A percentile compares a stretch with the other conserved stretches of the same genome.
Evolutionary conservation across 2,329 filamentous ascomycete genomes (phyloP).

Genomic region (Neobulgaria alba): DNA sequence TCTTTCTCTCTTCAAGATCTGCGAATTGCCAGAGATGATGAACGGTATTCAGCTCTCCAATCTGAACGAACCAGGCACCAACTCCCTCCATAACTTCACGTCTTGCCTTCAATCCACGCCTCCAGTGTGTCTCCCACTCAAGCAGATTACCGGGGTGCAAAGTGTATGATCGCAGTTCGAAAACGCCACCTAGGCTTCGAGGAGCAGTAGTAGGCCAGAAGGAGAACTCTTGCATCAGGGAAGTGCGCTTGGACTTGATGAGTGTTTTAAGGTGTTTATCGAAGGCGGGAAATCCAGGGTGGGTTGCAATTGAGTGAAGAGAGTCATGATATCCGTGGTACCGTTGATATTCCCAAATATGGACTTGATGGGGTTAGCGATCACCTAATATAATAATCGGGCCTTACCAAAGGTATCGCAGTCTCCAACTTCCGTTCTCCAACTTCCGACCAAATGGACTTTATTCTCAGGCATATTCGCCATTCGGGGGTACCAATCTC

Average conservation of each 20-base stretch:
- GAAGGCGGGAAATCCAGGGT: conserved; percentile 78
- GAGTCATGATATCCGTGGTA: conserved; percentile 95
- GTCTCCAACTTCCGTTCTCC: conserved; percentile 95
- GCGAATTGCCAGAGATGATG: conserved; percentile 99
- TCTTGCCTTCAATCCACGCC: conserved; percentile 79
- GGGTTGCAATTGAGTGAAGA: conserved; percentile 71
- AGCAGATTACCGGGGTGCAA: conserved; percentile 91
- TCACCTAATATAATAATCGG: conserved; percentile 3
- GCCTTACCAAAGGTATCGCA: conserved; percentile 86
- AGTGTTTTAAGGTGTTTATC: conserved; percentile 78
- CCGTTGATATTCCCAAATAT: conserved; percentile 99
- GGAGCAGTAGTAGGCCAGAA: conserved; percentile 97
- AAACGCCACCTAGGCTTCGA: conserved; percentile 81
- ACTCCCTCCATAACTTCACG: conserved; percentile 98
- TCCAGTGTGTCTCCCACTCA: conserved; percentile 99
- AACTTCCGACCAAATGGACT: conserved; percentile 93
- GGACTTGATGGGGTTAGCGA: conserved; percentile 54
- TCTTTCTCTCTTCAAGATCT: conserved; percentile 86
- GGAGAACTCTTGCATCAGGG: conserved; percentile 98
- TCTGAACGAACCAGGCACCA: conserved; percentile 97
- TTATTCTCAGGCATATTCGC: conserved; percentile 79
- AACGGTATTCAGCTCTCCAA: conserved; percentile 94
- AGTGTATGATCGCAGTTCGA: conserved; percentile 94
- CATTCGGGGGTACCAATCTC: conserved; percentile 87
- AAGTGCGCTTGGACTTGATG: conserved; percentile 76